Evolutionary conservation across 192 early-diverging fungal genomes (phyloP).

Genomic region (Dimargaris cristalligena): DNA sequence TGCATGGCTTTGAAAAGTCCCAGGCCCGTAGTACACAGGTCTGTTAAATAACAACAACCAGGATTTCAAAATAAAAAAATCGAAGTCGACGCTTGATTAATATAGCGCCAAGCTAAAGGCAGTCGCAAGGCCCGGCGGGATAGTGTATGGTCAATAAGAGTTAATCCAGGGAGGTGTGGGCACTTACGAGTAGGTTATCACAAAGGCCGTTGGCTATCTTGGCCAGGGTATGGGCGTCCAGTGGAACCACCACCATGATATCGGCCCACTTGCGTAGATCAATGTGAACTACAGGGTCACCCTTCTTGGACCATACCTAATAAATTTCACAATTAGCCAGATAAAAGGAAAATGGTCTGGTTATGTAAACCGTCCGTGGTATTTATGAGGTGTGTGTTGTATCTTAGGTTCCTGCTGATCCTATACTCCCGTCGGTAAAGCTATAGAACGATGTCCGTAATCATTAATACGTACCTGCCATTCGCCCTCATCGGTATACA

Average conservation of each 20-base stretch:
- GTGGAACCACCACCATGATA: conserved; percentile 67
- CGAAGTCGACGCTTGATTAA: no score
- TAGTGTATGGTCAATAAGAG: no score
- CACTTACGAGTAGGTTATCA: conserved; percentile 71
- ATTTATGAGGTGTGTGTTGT: no score
- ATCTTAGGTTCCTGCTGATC: no score
- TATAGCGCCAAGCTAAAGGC: no score
- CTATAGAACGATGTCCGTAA: no score
- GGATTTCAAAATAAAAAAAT: no score
- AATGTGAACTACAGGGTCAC: conserved; percentile 89
- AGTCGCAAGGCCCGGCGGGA: no score
- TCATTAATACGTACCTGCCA: conserved; percentile 63
- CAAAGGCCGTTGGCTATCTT: conserved; percentile 82
- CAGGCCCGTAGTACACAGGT: conserved; percentile 84
- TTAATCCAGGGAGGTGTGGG: no score
- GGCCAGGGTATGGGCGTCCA: conserved; percentile 86
- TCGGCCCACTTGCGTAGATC: conserved; percentile 91
- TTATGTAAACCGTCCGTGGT: neutral
- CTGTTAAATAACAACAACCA: no score
- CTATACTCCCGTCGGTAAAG: no score
- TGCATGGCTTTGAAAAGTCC: conserved; percentile 51
- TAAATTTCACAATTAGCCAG: neutral
- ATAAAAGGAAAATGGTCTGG: neutral
- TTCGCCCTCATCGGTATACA: conserved; percentile 73
- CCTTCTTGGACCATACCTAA: conserved; percentile 58